These are phyloP conservation scores for Aspergillus sclerotioniger DNA, from an alignment of 495 filamentous ascomycete species.

Conservation along the genomic window DNA sequence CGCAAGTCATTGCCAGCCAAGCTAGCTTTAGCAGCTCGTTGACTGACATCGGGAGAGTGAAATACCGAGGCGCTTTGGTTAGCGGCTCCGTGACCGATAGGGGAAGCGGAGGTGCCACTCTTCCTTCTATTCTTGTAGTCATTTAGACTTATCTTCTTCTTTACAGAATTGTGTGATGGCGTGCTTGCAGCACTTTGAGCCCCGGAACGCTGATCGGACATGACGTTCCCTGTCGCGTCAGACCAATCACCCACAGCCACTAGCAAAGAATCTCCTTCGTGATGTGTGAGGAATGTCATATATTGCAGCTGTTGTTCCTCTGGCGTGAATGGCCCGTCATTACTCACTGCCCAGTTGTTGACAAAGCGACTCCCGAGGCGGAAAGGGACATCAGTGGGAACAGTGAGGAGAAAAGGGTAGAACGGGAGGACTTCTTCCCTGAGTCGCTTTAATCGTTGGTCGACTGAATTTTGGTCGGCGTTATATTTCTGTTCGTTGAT, in stretches of 20 bases:
- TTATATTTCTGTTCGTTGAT: conserved; percentile 20
- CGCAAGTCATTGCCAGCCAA: conserved; percentile 19
- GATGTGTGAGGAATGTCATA: conserved; percentile 52
- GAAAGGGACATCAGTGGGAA: conserved; percentile 45
- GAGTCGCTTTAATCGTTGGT: conserved; percentile 43
- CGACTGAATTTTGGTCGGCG: conserved; percentile 34
- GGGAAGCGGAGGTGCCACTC: conserved; percentile 23
- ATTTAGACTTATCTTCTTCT: conserved; percentile 51
- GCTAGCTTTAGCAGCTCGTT: conserved; percentile 19
- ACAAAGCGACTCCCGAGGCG: conserved; percentile 36
- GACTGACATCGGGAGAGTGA: conserved; percentile 21
- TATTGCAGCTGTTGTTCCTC: conserved; percentile 55
- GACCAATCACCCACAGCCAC: conserved; percentile 53
- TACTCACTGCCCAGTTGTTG: conserved; percentile 50
- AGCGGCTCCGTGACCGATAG: conserved; percentile 21
- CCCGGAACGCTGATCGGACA: conserved; percentile 37
- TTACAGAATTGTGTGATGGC: conserved; percentile 28
- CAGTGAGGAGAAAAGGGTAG: conserved; percentile 49
- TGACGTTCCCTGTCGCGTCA: conserved; percentile 47
- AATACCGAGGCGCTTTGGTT: conserved; percentile 18
- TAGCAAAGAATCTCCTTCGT: conserved; percentile 46
- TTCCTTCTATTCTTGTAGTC: conserved; percentile 51
- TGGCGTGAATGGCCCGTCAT: conserved; percentile 43
- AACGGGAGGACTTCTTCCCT: conserved; percentile 46
- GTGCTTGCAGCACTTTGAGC: conserved; percentile 37